A percentile compares a stretch with the other conserved stretches of the same genome.
These are phyloP conservation scores for Pinus tabuliformis DNA, from an alignment of 75 land plant species.

Conservation along the genomic window DNA sequence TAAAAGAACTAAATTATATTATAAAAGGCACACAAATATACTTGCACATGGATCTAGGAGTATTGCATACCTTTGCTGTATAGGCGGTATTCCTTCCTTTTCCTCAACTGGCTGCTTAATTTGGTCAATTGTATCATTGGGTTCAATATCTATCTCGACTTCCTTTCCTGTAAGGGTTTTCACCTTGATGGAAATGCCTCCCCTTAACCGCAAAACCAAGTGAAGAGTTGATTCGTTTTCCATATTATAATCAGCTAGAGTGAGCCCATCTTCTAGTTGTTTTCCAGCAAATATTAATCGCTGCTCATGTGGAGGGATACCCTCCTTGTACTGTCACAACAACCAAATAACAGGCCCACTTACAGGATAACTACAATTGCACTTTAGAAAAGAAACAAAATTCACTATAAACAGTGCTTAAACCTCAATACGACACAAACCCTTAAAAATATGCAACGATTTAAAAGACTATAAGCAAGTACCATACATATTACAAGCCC, in stretches of 20 bases:
- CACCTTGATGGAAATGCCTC: constrained; percentile 98
- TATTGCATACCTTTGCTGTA: constrained; percentile 67
- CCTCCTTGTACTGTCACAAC: constrained; percentile 74
- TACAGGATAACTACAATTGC: no score
- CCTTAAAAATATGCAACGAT: no score
- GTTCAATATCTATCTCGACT: constrained; percentile 92
- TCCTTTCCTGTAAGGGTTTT: constrained; percentile 96
- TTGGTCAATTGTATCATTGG: constrained; percentile 83
- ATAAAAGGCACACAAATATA: neutral
- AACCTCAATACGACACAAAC: no score
- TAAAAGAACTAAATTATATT: no score
- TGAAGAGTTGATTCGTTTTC: constrained; percentile 92
- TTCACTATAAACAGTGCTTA: no score
- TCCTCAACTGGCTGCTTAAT: constrained; percentile 94
- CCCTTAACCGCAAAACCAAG: constrained; percentile 75
- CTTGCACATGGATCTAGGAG: neutral
- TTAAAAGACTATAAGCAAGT: no score
- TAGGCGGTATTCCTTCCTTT: constrained; percentile 95
- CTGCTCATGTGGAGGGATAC: constrained; percentile 86
- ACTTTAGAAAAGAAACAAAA: no score
- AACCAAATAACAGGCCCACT: neutral
- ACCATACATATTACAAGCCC: no score
- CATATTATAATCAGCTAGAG: constrained; percentile 88
- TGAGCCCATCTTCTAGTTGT: constrained; percentile 88
- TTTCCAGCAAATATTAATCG: constrained; percentile 85